A percentile compares a stretch with the other conserved stretches of the same genome.
Conservation (phyloP, 2,329 filamentous ascomycete species). For the Gnomoniopsis smithogilvyi region DNA sequence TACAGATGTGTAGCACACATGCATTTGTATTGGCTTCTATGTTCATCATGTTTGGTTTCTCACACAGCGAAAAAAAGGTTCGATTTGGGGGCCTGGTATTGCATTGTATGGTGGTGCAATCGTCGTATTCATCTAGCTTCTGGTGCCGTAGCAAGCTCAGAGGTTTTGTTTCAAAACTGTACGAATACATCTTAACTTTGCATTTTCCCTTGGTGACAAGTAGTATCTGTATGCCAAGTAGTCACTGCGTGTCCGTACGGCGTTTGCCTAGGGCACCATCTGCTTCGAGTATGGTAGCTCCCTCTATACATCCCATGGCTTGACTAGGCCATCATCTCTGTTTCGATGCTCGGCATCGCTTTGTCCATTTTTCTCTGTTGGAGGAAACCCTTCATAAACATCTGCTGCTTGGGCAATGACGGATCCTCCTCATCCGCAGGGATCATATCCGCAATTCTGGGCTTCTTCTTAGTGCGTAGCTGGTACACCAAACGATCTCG, state of each 20-base stretch:
- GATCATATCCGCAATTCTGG: conserved; percentile 51
- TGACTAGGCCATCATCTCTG: not conserved
- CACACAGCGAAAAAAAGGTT: conserved; percentile 8
- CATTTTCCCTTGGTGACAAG: not conserved
- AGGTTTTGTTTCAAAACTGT: not conserved
- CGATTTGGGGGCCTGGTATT: not conserved
- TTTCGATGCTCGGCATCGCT: conserved; percentile 8
- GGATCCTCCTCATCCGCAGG: conserved; percentile 33
- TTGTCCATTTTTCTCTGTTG: conserved; percentile 26
- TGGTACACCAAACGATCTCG: conserved; percentile 68
- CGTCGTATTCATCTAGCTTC: not conserved
- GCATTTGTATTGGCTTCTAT: conserved; percentile 5
- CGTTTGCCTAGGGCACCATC: not conserved
- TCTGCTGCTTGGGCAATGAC: conserved; percentile 41
- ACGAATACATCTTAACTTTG: not conserved
- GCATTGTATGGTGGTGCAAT: not conserved
- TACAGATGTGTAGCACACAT: not conserved
- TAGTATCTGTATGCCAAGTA: not conserved
- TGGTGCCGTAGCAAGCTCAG: not conserved
- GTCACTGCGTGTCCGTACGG: not conserved
- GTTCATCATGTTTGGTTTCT: conserved; percentile 9
- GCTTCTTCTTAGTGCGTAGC: conserved; percentile 62
- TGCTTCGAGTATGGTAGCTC: too few relatives aligned
- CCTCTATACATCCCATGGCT: too few relatives aligned
- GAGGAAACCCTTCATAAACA: conserved; percentile 48